Percentiles rank a stretch among this genome's conserved stretches.
Conservation (phyloP, 2,329 filamentous ascomycete species). For the Paecilomyces niveus region DNA sequence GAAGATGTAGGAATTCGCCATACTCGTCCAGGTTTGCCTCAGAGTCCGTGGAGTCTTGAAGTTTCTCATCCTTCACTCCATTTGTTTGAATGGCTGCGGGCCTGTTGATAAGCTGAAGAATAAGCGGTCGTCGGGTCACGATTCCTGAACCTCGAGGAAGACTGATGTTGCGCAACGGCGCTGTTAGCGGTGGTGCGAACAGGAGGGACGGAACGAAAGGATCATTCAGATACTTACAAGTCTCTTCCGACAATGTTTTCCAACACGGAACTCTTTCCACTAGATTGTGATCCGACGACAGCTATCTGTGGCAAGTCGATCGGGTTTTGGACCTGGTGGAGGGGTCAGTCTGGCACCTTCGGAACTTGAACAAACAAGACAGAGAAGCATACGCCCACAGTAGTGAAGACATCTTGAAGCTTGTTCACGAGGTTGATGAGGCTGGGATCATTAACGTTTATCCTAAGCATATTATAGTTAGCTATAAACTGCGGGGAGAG, state of each 20-base stretch:
- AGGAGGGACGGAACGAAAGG: constrained; percentile 1
- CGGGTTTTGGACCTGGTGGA: constrained; percentile 78
- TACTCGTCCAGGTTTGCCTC: constrained; percentile 92
- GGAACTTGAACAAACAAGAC: constrained; percentile 2
- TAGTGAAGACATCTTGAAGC: constrained; percentile 98
- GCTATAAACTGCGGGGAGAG: constrained; percentile 15
- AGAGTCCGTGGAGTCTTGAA: constrained; percentile 65
- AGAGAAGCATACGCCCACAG: constrained; percentile 64
- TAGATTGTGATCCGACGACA: constrained; percentile 96
- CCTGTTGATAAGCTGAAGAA: constrained; percentile 96
- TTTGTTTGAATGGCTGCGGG: constrained; percentile 60
- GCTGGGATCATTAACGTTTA: constrained; percentile 64
- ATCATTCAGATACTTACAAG: constrained; percentile 61
- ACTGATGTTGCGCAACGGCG: constrained; percentile 42
- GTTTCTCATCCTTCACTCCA: constrained; percentile 59
- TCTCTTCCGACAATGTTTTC: constrained; percentile 98
- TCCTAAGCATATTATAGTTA: constrained; percentile 39
- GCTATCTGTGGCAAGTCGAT: constrained; percentile 98
- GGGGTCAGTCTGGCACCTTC: constrained; percentile 16
- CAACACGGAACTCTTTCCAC: constrained; percentile 96
- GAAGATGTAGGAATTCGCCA: constrained; percentile 97
- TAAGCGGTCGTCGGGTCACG: constrained; percentile 88
- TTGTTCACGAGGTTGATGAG: constrained; percentile 89
- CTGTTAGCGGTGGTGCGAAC: constrained; percentile 19
- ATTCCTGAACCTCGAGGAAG: constrained; percentile 96